These are phyloP conservation scores for Russula compacta DNA, from an alignment of 768 basidiomycete species.

Conservation along the genomic window DNA sequence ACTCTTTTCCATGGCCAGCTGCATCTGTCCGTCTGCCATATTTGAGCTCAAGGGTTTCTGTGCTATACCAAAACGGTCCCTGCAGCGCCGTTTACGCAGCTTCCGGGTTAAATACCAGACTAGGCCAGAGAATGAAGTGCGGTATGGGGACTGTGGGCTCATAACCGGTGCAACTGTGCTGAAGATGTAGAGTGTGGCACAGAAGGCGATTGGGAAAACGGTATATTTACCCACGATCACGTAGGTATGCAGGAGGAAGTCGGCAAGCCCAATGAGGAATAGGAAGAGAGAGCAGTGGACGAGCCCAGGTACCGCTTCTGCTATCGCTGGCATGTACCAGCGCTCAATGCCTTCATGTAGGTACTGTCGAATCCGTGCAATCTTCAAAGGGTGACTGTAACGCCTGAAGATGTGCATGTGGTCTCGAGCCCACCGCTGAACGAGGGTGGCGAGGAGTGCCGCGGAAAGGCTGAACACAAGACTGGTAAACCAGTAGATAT, in stretches of 20 bases:
- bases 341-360: constrained; percentile 29
- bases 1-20: constrained; percentile 13
- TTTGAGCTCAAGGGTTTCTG: neutral
- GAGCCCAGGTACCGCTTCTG: constrained; percentile 37
- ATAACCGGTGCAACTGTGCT: constrained; percentile 2
- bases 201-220: neutral
- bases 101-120: constrained; percentile 6
- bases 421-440: constrained; percentile 41
- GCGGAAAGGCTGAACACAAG: constrained; percentile 33
- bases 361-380: constrained; percentile 37
- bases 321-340: constrained; percentile 34
- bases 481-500: constrained; percentile 34
- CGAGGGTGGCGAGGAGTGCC: constrained; percentile 37
- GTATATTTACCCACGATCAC: neutral
- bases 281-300: constrained; percentile 41
- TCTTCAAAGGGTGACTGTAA: constrained; percentile 25
- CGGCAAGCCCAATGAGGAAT: constrained; percentile 41
- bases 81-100: neutral
- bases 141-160: constrained; percentile 10
- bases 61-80: neutral
- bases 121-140: constrained; percentile 2
- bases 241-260: constrained; percentile 32
- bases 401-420: constrained; percentile 26
- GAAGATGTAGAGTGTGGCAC: constrained; percentile 9
- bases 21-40: constrained; percentile 13